Percentiles rank a stretch among this genome's conserved stretches.
phyloP scores from a whole-genome alignment of 1,139 yeast genomes.

The Geotrichum reessii region DNA sequence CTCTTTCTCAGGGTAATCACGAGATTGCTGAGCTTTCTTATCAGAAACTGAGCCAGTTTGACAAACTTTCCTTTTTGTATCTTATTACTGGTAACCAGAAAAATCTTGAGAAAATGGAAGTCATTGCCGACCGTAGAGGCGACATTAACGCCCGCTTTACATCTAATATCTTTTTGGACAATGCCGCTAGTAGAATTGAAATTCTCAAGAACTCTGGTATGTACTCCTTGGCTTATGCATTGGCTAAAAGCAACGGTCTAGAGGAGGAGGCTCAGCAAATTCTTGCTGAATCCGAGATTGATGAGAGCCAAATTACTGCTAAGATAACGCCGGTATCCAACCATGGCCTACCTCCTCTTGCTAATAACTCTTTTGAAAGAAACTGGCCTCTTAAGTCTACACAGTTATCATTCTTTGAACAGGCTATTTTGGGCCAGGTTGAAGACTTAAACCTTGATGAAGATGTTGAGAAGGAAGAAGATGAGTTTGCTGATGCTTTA shows the following conservation, averaged over 20 bases:
- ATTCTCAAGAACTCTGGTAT: conserved; percentile 74
- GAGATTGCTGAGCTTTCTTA: conserved; percentile 80
- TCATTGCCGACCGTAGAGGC: conserved; percentile 84
- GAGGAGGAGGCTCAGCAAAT: conserved; percentile 67
- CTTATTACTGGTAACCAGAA: conserved; percentile 72
- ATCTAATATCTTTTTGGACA: conserved; percentile 72
- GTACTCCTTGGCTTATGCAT: conserved; percentile 84
- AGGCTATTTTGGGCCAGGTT: conserved; percentile 72
- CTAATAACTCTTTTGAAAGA: conserved; percentile 41
- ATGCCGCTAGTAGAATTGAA: conserved; percentile 68
- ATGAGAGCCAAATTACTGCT: conserved; percentile 59
- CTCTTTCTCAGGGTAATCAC: conserved; percentile 82
- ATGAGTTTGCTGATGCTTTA: conserved; percentile 27
- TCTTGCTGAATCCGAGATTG: conserved; percentile 55
- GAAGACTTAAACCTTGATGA: conserved; percentile 58
- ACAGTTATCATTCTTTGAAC: conserved; percentile 74
- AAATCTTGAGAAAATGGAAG: conserved; percentile 76
- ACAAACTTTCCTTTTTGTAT: conserved; percentile 83
- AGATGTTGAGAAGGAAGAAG: conserved; percentile 21
- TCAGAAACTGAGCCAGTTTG: conserved; percentile 82
- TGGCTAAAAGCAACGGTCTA: conserved; percentile 84
- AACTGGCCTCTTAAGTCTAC: conserved; percentile 84
- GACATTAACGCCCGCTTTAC: conserved; percentile 77
- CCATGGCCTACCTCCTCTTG: conserved; percentile 44
- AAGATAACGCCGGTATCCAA: conserved; percentile 39